Base-by-base conservation (phyloP, 805 yeast genomes). In the Grigorovia jiainica region DNA sequence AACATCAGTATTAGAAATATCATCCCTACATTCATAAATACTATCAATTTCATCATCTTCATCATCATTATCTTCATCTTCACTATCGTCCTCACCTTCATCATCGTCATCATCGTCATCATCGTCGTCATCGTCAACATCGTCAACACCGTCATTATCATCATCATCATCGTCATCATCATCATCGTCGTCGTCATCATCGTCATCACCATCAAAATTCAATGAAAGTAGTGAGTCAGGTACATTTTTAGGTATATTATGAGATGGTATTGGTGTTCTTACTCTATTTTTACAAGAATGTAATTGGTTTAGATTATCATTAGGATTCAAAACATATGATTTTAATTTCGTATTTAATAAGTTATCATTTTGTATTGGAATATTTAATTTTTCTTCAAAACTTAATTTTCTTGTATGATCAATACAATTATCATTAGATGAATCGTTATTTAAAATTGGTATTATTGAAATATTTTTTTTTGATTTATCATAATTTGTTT, bases 201-300 rank as follows among this genome's bases (percentile, higher is more conserved):
- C 44, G 21, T 44, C 48, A 1, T 43, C 45, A n/a, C 44, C 45
- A 5, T 47, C 47, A 15, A 42, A 41, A 21, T 16, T 40, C 1
- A 39, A 44, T 23, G 40, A 38, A 16, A 15, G 9, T 1, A 25
- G 40, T 23, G 35, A 32, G 11, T 43, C 40, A 16, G 47, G 41
- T 5, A 36, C 25, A 25, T 17, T 25, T 24, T 38, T 37, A 18
- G 20, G 7, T 10, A 23, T 31, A n/a, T 19, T 21, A 23, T 16
- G 3, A 7, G 32, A 8, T 27, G 51, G 51, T 9, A 46, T 43
- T 32, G 51, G 51, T 7, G 51, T 48, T 37, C 36, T 48, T 11
- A 38, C 15, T 34, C 41, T 42, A n/a, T 37, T 36, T n/a, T 40
- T 20, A 13, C 44, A 44, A 30, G 34, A n/a, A 27, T 27, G 31